Evolutionary conservation across 1,284 basidiomycete genomes (phyloP).

Genomic region (Marasmius fiardii): DNA sequence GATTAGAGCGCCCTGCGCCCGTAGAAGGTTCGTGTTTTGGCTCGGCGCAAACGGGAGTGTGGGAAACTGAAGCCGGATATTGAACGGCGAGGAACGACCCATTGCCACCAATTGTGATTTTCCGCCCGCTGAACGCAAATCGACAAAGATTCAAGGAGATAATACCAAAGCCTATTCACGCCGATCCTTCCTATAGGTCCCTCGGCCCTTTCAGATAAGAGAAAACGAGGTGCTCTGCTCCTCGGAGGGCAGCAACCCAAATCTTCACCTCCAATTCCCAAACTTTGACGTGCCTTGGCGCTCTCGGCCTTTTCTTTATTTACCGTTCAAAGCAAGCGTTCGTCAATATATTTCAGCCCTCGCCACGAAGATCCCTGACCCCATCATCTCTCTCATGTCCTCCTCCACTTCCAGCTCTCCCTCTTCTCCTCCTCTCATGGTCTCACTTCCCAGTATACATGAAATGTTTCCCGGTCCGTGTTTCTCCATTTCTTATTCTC

Average conservation of each 20-base stretch:
- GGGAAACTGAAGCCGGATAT: too few species aligned
- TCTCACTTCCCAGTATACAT: constrained; percentile 49
- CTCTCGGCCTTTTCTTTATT: constrained; percentile 4
- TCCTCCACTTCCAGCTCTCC: constrained; percentile 16
- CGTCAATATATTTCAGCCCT: neutral
- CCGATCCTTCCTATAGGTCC: neutral
- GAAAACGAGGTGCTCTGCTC: neutral
- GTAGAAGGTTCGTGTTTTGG: too few species aligned
- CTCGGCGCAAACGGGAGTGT: too few species aligned
- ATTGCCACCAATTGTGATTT: too few species aligned
- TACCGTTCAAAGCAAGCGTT: neutral
- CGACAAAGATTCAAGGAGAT: neutral
- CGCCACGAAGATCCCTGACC: neutral
- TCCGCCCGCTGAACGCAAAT: too few species aligned
- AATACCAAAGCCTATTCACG: neutral
- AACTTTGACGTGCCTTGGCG: neutral
- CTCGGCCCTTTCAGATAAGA: neutral
- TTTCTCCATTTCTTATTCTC: constrained; percentile 3
- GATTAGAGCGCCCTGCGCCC: too few species aligned
- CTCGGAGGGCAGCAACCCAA: neutral
- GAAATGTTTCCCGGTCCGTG: constrained; percentile 54
- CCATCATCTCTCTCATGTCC: constrained; percentile 22
- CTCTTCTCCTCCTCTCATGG: constrained; percentile 15
- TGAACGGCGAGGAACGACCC: too few species aligned
- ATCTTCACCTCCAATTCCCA: neutral